Base-by-base conservation (phyloP, 805 yeast species). In the Vanderwaltozyma polyspora region DNA sequence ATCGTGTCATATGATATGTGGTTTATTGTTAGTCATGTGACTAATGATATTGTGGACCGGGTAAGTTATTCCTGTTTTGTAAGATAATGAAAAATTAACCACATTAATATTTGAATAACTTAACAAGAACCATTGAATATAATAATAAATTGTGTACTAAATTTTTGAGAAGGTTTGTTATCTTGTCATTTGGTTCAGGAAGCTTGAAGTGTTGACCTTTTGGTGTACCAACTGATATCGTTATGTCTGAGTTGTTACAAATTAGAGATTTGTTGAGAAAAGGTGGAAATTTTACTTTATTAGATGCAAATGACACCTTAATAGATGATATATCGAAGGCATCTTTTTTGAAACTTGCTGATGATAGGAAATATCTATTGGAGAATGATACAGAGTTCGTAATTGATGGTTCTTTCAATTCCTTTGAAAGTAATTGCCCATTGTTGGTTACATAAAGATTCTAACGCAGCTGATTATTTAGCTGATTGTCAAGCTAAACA, bases 391-490 rank as follows among this genome's bases (percentile, higher is more conserved):
- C 87, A 9, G 66, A 68, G 33, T 79, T 79, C 48, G 60, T 64
- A 32, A 66, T 70, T 29, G 76, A 74, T 34, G 71, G 57, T n/a
- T 21, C 53, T 54, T 13, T 58, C 63, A 16, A 68, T 74, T 29
- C 62, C 68, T 12, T 61, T 85, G 37, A 64, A 72, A 41, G 74
- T 82, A 0, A 74, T 81, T 3, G 66, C 73, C 25, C 84, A 82
- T 48, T 80, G 91, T 43, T 89, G 94, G 91, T 43, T 76, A 19
- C 75, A 76, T 42, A 75, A 71, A 39, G 83, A 81, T 35, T 67
- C 81, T 19, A 70, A 78, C 26, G 79, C 86, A 29, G 79, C 95
- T 10, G 94, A 84, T 35, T 87, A 89, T 54, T 70, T 85, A 39
- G 69, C 76, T 9, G 76, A 72, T 25, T 83, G 95, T 43, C 79